phyloP scores from a whole-genome alignment of 306 rosid species.

The Ammopiptanthus mongolicus region DNA sequence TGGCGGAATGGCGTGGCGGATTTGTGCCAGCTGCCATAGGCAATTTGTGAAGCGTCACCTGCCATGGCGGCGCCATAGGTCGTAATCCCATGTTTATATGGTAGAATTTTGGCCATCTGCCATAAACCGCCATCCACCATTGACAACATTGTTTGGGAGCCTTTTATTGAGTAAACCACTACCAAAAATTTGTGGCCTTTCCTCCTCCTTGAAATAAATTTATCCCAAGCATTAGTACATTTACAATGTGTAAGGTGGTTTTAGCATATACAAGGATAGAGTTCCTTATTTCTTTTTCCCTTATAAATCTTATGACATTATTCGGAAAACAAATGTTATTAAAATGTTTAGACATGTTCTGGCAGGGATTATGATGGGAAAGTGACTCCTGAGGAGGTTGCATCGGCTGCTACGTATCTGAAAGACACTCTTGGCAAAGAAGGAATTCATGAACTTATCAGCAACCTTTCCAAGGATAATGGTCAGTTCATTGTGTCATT shows the following conservation, averaged over 20 bases:
- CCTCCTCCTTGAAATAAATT: background rate
- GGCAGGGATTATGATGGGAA: conserved; percentile 86
- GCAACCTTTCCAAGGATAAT: conserved; percentile 70
- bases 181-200: background rate
- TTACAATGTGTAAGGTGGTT: background rate
- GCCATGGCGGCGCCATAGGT: too few relatives aligned
- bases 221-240: background rate
- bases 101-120: too few relatives aligned
- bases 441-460: conserved; percentile 71
- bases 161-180: background rate
- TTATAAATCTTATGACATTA: background rate
- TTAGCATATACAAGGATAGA: background rate
- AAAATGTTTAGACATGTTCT: conserved; percentile 13
- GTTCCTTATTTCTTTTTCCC: background rate
- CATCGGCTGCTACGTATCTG: conserved; percentile 67
- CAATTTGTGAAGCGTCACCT: too few relatives aligned
- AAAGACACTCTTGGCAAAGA: conserved; percentile 78
- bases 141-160: too few relatives aligned
- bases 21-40: too few relatives aligned
- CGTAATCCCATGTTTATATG: too few relatives aligned
- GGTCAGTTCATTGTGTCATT: conserved; percentile 32
- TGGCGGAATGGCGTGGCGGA: too few relatives aligned
- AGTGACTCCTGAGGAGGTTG: conserved; percentile 88
- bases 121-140: too few relatives aligned
- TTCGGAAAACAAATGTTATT: background rate